A percentile compares a stretch with the other conserved stretches of the same genome.
Conservation (phyloP, 345 rosid species). For the Lepidium africanum region DNA sequence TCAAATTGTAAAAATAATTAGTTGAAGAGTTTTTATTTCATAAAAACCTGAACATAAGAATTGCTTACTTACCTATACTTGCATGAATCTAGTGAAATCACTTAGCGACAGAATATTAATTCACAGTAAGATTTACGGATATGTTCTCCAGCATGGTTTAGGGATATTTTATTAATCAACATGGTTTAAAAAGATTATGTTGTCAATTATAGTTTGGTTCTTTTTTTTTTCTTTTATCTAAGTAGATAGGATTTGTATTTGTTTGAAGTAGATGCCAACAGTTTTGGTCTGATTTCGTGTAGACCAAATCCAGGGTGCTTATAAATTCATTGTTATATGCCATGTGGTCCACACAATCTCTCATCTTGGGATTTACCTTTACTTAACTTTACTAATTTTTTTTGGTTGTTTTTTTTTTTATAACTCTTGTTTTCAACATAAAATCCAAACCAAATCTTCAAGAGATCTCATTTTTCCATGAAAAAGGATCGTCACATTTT, state of each 20-base stretch:
- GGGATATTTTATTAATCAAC: neutral
- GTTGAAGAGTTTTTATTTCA: too few relatives aligned
- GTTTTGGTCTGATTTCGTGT: constrained; percentile 17
- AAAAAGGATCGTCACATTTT: neutral
- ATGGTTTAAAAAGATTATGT: neutral
- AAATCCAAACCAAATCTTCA: constrained; percentile 14
- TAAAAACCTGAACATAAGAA: neutral
- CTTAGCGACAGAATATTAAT: neutral
- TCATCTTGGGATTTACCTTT: constrained; percentile 20
- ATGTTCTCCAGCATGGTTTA: neutral
- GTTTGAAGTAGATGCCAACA: constrained; percentile 9
- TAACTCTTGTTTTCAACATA: constrained; percentile 17
- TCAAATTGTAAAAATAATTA: too few relatives aligned
- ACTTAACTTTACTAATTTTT: constrained; percentile 8
- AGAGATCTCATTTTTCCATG: constrained; percentile 7
- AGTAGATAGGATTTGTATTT: neutral
- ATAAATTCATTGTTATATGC: constrained; percentile 1
- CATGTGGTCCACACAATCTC: constrained; percentile 27
- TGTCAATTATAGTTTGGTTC: constrained; percentile 1
- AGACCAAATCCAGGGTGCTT: constrained; percentile 31
- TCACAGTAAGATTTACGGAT: neutral
- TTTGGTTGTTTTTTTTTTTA: neutral
- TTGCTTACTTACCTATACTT: neutral
- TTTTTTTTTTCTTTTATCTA: constrained; percentile 8
- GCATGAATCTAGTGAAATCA: constrained; percentile 15